A percentile compares a stretch with the other conserved stretches of the same genome.
Evolutionary conservation across 2,329 filamentous ascomycete genomes (phyloP).

Genomic region (Fusarium armeniacum): DNA sequence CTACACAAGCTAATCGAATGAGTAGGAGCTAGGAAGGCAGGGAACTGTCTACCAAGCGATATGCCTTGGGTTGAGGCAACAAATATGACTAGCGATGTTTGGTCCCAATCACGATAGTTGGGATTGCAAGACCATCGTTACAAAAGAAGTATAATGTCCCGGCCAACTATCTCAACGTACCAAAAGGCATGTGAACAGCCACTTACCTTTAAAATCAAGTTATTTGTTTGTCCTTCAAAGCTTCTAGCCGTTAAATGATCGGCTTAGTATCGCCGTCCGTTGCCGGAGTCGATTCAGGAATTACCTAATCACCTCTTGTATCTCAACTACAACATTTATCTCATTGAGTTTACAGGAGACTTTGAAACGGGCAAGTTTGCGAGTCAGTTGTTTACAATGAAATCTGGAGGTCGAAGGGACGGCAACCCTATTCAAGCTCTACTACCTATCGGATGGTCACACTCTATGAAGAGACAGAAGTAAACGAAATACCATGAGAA

Average conservation of each 20-base stretch:
- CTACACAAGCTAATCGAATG: no score
- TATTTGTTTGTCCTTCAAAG: no score
- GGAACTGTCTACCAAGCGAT: background rate
- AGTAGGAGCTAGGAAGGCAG: background rate
- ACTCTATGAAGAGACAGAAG: fast-evolving
- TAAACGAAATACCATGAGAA: fast-evolving
- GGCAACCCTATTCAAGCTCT: slow-evolving; percentile 12
- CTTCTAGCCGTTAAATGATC: no score
- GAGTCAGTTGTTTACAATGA: slow-evolving; percentile 9
- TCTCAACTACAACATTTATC: slow-evolving; percentile 15
- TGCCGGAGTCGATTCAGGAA: no score
- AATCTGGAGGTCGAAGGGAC: slow-evolving; percentile 4
- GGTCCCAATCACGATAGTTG: no score
- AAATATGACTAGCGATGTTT: no score
- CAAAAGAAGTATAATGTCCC: no score
- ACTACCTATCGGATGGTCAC: background rate
- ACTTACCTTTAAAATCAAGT: no score
- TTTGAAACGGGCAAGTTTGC: slow-evolving; percentile 1
- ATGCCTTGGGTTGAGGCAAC: background rate
- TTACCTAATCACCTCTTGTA: background rate
- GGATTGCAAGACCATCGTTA: no score
- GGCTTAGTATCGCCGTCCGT: no score
- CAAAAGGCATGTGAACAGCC: no score
- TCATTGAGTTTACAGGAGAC: slow-evolving; percentile 18
- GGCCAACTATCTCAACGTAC: no score